Percentiles rank a stretch among this genome's conserved stretches.
These are phyloP conservation scores for Diplodia seriata DNA, from an alignment of 2,329 filamentous ascomycete genomes.

Conservation along the genomic window DNA sequence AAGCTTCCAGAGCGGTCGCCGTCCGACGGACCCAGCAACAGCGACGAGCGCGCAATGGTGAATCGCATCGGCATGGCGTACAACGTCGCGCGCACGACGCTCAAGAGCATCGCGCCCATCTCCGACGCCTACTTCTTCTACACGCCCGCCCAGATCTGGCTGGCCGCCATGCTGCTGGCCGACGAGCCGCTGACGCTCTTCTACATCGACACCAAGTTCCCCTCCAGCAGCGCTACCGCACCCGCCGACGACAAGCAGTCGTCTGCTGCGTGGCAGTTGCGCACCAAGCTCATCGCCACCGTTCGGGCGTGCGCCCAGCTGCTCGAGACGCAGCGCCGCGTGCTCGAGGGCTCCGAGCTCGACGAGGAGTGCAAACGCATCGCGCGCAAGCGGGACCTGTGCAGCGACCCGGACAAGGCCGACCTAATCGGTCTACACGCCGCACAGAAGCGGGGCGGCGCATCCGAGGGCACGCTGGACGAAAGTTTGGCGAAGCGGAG, in stretches of 20 bases:
- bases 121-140: constrained; percentile 98
- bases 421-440: constrained; percentile 74
- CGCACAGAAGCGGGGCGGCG: constrained; percentile 57
- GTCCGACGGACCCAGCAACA: constrained; percentile 31
- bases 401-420: constrained; percentile 75
- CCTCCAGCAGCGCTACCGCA: constrained; percentile 33
- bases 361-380: constrained; percentile 59
- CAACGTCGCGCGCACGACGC: constrained; percentile 58
- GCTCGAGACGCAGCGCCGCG: constrained; percentile 44
- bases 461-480: constrained; percentile 47
- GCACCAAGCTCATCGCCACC: constrained; percentile 47
- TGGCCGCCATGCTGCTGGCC: constrained; percentile 78
- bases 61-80: constrained; percentile 69
- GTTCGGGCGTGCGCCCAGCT: constrained; percentile 51
- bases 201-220: constrained; percentile 55
- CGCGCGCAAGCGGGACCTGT: constrained; percentile 73
- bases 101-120: constrained; percentile 74
- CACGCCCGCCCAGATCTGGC: constrained; percentile 91
- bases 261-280: constrained; percentile 35
- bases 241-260: constrained; percentile 34
- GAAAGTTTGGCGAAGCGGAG: constrained; percentile 53
- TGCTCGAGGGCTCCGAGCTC: constrained; percentile 33
- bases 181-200: constrained; percentile 68
- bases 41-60: constrained; percentile 36
- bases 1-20: constrained; percentile 37